Percentiles rank a stretch among this genome's conserved stretches.
Evolutionary conservation across 257 asterid species (phyloP).

Genomic region (Fraxinus cuspidata): DNA sequence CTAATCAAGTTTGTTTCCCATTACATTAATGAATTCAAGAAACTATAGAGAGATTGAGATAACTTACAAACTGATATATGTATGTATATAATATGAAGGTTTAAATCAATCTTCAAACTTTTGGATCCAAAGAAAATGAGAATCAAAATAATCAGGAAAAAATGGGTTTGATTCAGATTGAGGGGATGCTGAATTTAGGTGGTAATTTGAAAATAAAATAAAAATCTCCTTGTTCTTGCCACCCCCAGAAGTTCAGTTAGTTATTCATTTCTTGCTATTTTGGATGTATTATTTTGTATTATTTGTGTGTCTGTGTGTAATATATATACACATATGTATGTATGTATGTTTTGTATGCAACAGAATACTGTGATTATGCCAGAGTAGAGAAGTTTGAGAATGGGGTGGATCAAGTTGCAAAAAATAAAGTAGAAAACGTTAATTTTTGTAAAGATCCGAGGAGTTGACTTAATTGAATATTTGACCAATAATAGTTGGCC

Average conservation of each 20-base stretch:
- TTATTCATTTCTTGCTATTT: too few species aligned
- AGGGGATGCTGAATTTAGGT: conserved; percentile 5
- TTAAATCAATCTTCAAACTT: neutral
- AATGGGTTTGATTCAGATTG: conserved; percentile 1
- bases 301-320: too few species aligned
- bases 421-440: neutral
- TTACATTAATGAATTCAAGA: neutral
- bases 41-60: conserved; percentile 4
- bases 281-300: too few species aligned
- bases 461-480: conserved; percentile 47
- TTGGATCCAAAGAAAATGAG: conserved; percentile 8
- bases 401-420: too few species aligned
- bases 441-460: conserved; percentile 43
- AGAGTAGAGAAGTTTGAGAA: too few species aligned
- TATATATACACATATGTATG: too few species aligned
- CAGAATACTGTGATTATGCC: too few species aligned
- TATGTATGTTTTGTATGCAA: too few species aligned
- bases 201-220: too few species aligned
- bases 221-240: conserved; percentile 36
- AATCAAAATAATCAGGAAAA: conserved; percentile 16
- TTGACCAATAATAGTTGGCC: neutral
- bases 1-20: too few species aligned
- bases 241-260: conserved; percentile 23
- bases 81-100: neutral
- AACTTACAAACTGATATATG: conserved; percentile 28